phyloP scores from a whole-genome alignment of 805 yeast species.

The Starmerella stigmatis region DNA sequence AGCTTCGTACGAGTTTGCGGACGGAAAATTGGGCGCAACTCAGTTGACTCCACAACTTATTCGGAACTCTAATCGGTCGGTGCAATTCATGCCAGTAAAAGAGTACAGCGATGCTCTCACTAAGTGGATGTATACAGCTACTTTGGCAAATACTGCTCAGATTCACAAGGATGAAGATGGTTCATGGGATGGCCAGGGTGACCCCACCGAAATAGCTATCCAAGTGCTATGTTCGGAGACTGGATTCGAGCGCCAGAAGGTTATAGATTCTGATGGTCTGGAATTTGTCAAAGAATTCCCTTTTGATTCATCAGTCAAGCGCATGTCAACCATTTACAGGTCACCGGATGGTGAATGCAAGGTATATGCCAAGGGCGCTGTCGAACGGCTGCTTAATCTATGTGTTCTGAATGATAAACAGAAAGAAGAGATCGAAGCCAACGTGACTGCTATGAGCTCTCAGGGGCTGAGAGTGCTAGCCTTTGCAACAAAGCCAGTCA shows the following conservation, averaged over 20 bases:
- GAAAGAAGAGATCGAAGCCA: conserved; percentile 37
- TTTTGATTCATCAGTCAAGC: conserved; percentile 61
- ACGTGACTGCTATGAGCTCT: conserved; percentile 49
- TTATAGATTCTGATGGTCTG: conserved; percentile 7
- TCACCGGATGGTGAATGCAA: conserved; percentile 28
- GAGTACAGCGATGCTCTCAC: conserved; percentile 13
- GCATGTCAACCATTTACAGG: conserved; percentile 56
- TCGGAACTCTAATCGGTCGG: neutral
- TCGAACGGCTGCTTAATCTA: conserved; percentile 51
- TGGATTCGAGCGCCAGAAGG: conserved; percentile 28
- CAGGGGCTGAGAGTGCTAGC: conserved; percentile 68
- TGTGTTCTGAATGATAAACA: conserved; percentile 40
- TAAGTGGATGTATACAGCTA: conserved; percentile 53
- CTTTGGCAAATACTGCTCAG: conserved; percentile 70
- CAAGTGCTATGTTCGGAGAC: conserved; percentile 63
- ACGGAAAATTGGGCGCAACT: conserved; percentile 37
- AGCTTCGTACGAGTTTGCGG: conserved; percentile 47
- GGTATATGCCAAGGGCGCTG: conserved; percentile 63
- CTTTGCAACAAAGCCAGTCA: conserved; percentile 42
- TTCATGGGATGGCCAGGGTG: conserved; percentile 71
- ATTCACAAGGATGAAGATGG: conserved; percentile 42
- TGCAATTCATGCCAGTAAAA: neutral
- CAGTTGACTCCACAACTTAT: conserved; percentile 30
- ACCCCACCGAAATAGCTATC: conserved; percentile 82
- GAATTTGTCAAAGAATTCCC: conserved; percentile 55